Percentiles rank a stretch among this genome's conserved stretches.
These are phyloP conservation scores for Marchantia paleacea DNA, from an alignment of 225 moss, liverwort and hornwort species.

Conservation along the genomic window DNA sequence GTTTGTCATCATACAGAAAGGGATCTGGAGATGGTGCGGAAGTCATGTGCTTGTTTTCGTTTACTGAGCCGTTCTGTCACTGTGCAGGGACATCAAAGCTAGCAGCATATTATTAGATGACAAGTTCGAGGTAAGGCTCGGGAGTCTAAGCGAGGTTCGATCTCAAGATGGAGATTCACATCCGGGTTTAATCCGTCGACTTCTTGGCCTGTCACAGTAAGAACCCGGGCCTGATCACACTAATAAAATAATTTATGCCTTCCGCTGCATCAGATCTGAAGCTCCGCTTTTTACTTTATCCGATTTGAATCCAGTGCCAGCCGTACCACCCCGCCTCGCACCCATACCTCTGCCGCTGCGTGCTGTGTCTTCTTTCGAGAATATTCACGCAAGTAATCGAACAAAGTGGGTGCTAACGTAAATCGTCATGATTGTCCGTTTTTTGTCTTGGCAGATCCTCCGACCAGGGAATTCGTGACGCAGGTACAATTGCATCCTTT, in stretches of 20 bases:
- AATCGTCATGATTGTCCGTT: constrained; percentile 16
- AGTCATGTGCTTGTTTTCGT: too few species aligned
- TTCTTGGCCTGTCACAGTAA: constrained; percentile 90
- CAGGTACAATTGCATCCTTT: constrained; percentile 41
- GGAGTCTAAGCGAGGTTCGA: constrained; percentile 87
- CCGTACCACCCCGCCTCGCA: background rate
- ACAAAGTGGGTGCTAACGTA: background rate
- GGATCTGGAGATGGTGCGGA: too few species aligned
- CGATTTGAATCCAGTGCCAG: too few species aligned
- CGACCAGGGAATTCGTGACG: constrained; percentile 71
- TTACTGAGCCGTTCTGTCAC: too few species aligned
- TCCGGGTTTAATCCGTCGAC: constrained; percentile 85
- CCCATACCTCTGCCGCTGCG: background rate
- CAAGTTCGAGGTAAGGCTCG: constrained; percentile 87
- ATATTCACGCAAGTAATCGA: background rate
- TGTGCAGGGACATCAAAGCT: constrained; percentile 81
- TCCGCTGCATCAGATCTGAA: background rate
- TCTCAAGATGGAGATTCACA: constrained; percentile 83
- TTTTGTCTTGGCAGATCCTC: constrained; percentile 61
- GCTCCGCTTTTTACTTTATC: too few species aligned
- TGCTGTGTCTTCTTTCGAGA: background rate
- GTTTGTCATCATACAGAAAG: too few species aligned
- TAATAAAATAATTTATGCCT: background rate
- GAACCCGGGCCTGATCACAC: background rate
- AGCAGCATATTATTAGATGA: constrained; percentile 92